Percentiles rank a stretch among this genome's conserved stretches.
Conservation (phyloP, 1,139 yeast species). For the Hyphopichia fennica region DNA sequence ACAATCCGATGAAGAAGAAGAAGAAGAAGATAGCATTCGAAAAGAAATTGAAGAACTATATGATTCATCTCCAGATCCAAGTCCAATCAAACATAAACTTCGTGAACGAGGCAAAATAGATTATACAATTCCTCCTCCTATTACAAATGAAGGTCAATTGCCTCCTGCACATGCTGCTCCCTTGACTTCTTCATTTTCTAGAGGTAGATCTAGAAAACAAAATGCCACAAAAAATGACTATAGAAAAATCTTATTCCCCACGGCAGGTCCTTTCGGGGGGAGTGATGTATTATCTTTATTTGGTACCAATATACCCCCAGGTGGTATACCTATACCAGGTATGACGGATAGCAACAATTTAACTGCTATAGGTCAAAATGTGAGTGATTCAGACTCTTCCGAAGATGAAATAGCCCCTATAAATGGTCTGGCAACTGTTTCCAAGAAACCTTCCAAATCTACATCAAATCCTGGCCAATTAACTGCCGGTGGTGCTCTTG, state of each 20-base stretch:
- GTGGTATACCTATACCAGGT: slow-evolving; percentile 47
- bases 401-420: slow-evolving; percentile 56
- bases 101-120: slow-evolving; percentile 76
- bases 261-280: slow-evolving; percentile 98
- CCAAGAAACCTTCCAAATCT: slow-evolving; percentile 22
- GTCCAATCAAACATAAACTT: slow-evolving; percentile 58
- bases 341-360: slow-evolving; percentile 26
- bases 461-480: slow-evolving; percentile 10
- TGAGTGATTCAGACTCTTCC: slow-evolving; percentile 67
- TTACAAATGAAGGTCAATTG: slow-evolving; percentile 47
- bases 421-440: slow-evolving; percentile 37
- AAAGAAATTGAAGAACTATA: slow-evolving; percentile 54
- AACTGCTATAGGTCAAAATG: slow-evolving; percentile 52
- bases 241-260: slow-evolving; percentile 76
- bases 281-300: slow-evolving; percentile 78
- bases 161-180: slow-evolving; percentile 9
- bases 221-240: slow-evolving; percentile 42
- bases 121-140: slow-evolving; percentile 86
- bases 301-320: slow-evolving; percentile 62
- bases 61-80: slow-evolving; percentile 54
- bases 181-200: slow-evolving; percentile 10
- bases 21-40: slow-evolving; percentile 41
- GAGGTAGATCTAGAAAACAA: slow-evolving; percentile 29
- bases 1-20: slow-evolving; percentile 19
- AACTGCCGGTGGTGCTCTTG: slow-evolving; percentile 10